A percentile compares a stretch with the other conserved stretches of the same genome.
phyloP scores from a whole-genome alignment of 331 rosid species.

The Stylosanthes scabra region DNA sequence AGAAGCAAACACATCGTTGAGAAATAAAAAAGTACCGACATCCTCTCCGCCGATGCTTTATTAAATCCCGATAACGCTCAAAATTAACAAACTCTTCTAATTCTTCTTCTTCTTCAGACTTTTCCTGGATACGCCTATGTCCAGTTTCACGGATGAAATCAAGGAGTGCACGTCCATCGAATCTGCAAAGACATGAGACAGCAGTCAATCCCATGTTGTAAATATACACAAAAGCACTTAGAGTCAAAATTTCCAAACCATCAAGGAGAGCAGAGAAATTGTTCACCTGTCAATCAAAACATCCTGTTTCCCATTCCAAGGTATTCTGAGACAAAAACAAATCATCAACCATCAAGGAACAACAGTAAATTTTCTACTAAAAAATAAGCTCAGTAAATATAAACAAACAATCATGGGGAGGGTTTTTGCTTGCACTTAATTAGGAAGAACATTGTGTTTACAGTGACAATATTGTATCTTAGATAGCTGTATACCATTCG shows the following conservation, averaged over 20 bases:
- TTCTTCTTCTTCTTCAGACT: slow-evolving; percentile 97
- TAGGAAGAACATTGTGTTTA: neutral
- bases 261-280: neutral
- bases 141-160: slow-evolving; percentile 91
- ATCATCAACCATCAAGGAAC: neutral
- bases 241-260: neutral
- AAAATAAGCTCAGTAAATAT: neutral
- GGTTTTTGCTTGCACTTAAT: neutral
- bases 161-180: slow-evolving; percentile 98
- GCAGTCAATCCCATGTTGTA: neutral
- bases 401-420: neutral
- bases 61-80: slow-evolving; percentile 99
- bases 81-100: slow-evolving; percentile 99
- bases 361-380: neutral
- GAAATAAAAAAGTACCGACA: slow-evolving; percentile 96
- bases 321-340: slow-evolving; percentile 75
- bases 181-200: slow-evolving; percentile 56
- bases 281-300: slow-evolving; percentile 83
- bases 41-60: slow-evolving; percentile 99
- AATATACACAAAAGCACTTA: neutral
- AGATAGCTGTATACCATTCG: neutral
- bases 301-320: slow-evolving; percentile 98
- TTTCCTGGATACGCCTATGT: slow-evolving; percentile 67
- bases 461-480: neutral
- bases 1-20: slow-evolving; percentile 50